phyloP scores from a whole-genome alignment of 2,329 filamentous ascomycete genomes.

The Botrytis aclada region DNA sequence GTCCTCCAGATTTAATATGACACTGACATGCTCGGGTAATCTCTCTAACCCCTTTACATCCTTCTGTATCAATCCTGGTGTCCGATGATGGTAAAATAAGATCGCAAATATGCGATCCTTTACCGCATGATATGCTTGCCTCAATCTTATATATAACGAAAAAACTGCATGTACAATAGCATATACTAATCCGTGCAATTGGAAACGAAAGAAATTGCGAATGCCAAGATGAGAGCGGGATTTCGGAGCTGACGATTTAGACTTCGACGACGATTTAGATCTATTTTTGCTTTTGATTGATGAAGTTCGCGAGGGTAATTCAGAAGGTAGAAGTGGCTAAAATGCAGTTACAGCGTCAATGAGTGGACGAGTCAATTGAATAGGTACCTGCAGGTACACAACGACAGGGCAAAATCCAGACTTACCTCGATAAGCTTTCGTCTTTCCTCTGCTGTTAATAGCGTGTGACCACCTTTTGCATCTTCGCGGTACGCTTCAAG shows the following conservation, averaged over 20 bases:
- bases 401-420: constrained; percentile 14
- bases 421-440: constrained; percentile 46
- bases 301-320: constrained; percentile 28
- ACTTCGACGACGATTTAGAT: constrained; percentile 31
- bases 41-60: constrained; percentile 74
- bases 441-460: constrained; percentile 45
- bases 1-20: constrained; percentile 74
- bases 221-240: constrained; percentile 48
- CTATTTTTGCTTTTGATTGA: constrained; percentile 19
- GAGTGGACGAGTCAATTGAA: constrained; percentile 21
- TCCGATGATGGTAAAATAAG: constrained; percentile 92
- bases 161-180: constrained; percentile 75
- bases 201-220: constrained; percentile 57
- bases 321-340: constrained; percentile 37
- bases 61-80: constrained; percentile 84
- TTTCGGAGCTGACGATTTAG: constrained; percentile 26
- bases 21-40: constrained; percentile 81
- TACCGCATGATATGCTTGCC: constrained; percentile 75
- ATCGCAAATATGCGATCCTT: constrained; percentile 75
- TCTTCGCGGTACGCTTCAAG: constrained; percentile 45
- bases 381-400: constrained; percentile 15
- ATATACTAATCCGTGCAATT: constrained; percentile 66
- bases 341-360: constrained; percentile 16
- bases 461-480: constrained; percentile 43
- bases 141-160: constrained; percentile 79